These are phyloP conservation scores for Paracamarosporium sp. DNA, from an alignment of 2,329 filamentous ascomycete genomes.

Conservation along the genomic window DNA sequence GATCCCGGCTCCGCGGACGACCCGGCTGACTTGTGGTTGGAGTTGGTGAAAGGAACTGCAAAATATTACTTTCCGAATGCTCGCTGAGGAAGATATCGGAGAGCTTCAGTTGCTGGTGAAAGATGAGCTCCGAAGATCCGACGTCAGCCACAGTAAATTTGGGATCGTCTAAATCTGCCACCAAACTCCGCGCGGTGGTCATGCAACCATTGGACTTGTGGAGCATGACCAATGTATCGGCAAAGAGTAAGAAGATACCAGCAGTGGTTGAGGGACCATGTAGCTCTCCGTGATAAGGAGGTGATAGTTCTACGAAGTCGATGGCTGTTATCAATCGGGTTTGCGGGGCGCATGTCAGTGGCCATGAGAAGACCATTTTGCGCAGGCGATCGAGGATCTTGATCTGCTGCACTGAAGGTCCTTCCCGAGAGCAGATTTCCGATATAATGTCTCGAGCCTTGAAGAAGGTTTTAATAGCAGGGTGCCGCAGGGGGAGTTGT, in stretches of 20 bases:
- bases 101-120: slow-evolving; percentile 75
- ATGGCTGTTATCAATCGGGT: slow-evolving; percentile 82
- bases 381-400: slow-evolving; percentile 77
- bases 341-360: slow-evolving; percentile 70
- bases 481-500: slow-evolving; percentile 83
- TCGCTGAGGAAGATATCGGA: slow-evolving; percentile 76
- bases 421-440: slow-evolving; percentile 93
- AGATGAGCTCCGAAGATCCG: slow-evolving; percentile 68
- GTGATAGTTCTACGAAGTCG: slow-evolving; percentile 77
- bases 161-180: slow-evolving; percentile 85
- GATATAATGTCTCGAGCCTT: slow-evolving; percentile 93
- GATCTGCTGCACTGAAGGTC: slow-evolving; percentile 71
- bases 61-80: slow-evolving; percentile 62
- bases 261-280: slow-evolving; percentile 53
- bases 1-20: slow-evolving; percentile 41
- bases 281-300: slow-evolving; percentile 69
- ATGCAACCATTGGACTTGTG: slow-evolving; percentile 71
- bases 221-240: slow-evolving; percentile 79
- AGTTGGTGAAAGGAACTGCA: slow-evolving; percentile 71
- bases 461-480: slow-evolving; percentile 80
- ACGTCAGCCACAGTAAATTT: slow-evolving; percentile 50
- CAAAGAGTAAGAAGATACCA: slow-evolving; percentile 83
- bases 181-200: slow-evolving; percentile 75
- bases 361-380: slow-evolving; percentile 80
- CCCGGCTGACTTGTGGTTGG: slow-evolving; percentile 32